phyloP scores from a whole-genome alignment of 768 basidiomycete genomes.

The Trametes cinnabarina region DNA sequence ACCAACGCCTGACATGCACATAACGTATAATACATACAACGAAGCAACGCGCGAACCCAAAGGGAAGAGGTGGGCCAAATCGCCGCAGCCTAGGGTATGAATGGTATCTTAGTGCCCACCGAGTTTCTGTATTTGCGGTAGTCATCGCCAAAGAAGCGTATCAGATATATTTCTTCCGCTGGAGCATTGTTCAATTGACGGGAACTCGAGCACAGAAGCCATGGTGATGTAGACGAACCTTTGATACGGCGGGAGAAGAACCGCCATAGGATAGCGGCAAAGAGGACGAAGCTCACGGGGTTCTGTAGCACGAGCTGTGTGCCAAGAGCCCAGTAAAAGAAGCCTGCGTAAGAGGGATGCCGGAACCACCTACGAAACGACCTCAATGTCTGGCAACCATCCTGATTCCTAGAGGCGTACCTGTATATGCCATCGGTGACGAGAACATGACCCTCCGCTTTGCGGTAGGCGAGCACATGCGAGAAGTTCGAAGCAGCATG shows the following conservation, averaged over 20 bases:
- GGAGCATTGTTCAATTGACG: background rate
- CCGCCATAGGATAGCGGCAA: constrained; percentile 66
- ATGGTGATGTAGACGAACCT: constrained; percentile 46
- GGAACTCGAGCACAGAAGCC: background rate
- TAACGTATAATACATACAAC: background rate
- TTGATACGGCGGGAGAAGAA: constrained; percentile 84
- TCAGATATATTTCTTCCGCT: constrained; percentile 81
- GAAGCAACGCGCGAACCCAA: no score
- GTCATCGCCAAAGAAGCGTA: constrained; percentile 87
- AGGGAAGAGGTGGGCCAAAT: background rate
- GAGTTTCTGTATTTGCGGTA: constrained; percentile 73
- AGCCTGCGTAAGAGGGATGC: constrained; percentile 96
- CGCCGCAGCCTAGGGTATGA: constrained; percentile 54
- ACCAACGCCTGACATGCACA: no score
- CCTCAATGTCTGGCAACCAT: background rate
- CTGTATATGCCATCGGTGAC: constrained; percentile 89
- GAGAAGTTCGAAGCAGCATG: constrained; percentile 93
- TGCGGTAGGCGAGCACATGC: constrained; percentile 77
- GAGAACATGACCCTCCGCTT: constrained; percentile 69
- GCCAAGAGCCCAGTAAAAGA: constrained; percentile 97
- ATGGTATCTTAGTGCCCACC: constrained; percentile 88
- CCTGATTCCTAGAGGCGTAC: constrained; percentile 44
- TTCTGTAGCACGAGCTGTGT: constrained; percentile 93
- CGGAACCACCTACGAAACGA: constrained; percentile 64
- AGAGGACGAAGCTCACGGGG: constrained; percentile 66